Evolutionary conservation across 2,329 filamentous ascomycete species (phyloP).

Genomic region (Fusarium subtropicale): DNA sequence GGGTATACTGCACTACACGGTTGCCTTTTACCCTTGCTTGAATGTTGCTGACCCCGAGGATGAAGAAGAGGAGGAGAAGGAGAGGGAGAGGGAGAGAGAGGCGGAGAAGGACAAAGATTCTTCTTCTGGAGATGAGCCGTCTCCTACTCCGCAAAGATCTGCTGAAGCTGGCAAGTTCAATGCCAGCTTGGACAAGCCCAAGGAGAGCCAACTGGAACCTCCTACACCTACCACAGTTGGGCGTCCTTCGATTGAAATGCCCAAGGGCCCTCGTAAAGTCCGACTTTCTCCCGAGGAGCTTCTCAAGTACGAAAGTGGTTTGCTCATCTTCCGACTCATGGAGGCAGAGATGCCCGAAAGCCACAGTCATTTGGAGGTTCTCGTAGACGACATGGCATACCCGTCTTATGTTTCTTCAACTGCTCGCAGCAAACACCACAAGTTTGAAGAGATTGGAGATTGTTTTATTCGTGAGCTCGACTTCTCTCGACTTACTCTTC

Average conservation of each 20-base stretch:
- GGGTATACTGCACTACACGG: slow-evolving; percentile 83
- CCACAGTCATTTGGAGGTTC: slow-evolving; percentile 83
- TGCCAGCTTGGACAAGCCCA: slow-evolving; percentile 51
- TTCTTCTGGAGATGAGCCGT: slow-evolving; percentile 33
- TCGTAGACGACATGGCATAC: slow-evolving; percentile 95
- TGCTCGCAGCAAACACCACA: slow-evolving; percentile 74
- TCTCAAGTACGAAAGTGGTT: slow-evolving; percentile 85
- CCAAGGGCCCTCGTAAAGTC: slow-evolving; percentile 77
- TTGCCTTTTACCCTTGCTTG: slow-evolving; percentile 89
- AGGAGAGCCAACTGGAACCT: slow-evolving; percentile 41
- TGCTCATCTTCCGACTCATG: slow-evolving; percentile 94
- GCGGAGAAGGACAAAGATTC: slow-evolving; percentile 30
- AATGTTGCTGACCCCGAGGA: slow-evolving; percentile 91
- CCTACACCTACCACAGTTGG: slow-evolving; percentile 57
- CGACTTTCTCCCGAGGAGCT: slow-evolving; percentile 83
- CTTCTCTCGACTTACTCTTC: slow-evolving; percentile 90
- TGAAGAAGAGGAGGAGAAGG: slow-evolving; percentile 70
- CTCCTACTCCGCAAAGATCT: slow-evolving; percentile 33
- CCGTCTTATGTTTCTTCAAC: slow-evolving; percentile 86
- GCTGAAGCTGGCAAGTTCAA: slow-evolving; percentile 59
- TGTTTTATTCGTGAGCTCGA: slow-evolving; percentile 98
- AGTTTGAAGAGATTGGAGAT: slow-evolving; percentile 93
- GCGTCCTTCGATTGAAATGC: slow-evolving; percentile 59
- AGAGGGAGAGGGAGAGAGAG: slow-evolving; percentile 48
- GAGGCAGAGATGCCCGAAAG: slow-evolving; percentile 85